These are phyloP conservation scores for Litsea cubeba DNA, from an alignment of 164 flowering plant species.

Conservation along the genomic window DNA sequence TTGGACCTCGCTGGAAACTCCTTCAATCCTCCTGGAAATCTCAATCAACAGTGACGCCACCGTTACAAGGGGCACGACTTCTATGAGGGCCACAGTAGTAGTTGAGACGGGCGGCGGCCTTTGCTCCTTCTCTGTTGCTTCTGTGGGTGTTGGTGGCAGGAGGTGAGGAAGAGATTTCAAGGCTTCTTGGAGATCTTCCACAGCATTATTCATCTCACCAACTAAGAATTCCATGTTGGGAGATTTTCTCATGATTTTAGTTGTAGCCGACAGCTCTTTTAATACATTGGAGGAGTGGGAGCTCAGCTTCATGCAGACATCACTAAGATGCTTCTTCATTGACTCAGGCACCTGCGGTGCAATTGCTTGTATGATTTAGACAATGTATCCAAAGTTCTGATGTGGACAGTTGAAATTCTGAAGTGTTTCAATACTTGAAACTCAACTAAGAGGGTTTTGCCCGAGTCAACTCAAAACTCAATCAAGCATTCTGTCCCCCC, in stretches of 20 bases:
- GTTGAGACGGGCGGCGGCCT: not conserved
- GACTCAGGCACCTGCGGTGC: slow-evolving; percentile 27
- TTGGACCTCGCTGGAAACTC: slow-evolving; percentile 31
- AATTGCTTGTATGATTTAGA: not conserved
- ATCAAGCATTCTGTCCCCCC: not conserved
- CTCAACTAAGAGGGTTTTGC: not conserved
- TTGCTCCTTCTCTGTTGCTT: slow-evolving; percentile 4
- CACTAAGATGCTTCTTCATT: slow-evolving; percentile 28
- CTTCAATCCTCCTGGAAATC: slow-evolving; percentile 51
- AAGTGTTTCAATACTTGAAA: not conserved
- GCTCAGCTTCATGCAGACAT: slow-evolving; percentile 21
- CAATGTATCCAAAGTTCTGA: not conserved
- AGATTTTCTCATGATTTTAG: slow-evolving; percentile 49
- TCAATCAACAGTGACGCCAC: slow-evolving; percentile 50
- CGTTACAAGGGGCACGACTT: slow-evolving; percentile 48
- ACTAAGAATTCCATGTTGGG: slow-evolving; percentile 34
- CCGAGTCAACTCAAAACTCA: not conserved
- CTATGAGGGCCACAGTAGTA: slow-evolving; percentile 27
- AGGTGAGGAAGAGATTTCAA: slow-evolving; percentile 8
- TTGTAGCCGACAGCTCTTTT: slow-evolving; percentile 39
- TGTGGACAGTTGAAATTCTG: not conserved
- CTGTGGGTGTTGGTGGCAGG: not conserved
- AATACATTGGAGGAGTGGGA: slow-evolving; percentile 33
- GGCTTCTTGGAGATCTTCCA: slow-evolving; percentile 15
- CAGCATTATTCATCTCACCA: slow-evolving; percentile 39